Percentiles rank a stretch among this genome's conserved stretches.
Conservation (phyloP, 495 filamentous ascomycete genomes). For the Rhypophila decipiens region DNA sequence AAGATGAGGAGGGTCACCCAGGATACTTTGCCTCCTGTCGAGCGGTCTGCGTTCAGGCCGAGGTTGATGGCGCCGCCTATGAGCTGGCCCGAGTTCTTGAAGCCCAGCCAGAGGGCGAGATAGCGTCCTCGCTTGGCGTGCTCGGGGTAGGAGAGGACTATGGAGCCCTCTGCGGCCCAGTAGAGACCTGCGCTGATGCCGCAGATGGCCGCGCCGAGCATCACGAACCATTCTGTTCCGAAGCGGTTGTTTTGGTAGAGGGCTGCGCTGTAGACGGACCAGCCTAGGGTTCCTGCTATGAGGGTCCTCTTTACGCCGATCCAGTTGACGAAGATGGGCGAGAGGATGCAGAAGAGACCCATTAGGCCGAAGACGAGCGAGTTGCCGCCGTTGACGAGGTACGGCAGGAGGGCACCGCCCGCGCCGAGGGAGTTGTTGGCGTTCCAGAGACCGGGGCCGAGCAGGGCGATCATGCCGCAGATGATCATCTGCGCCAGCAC, state of each 20-base stretch:
- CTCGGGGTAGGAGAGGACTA: conserved; percentile 31
- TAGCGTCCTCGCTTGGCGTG: not conserved
- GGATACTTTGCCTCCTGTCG: conserved; percentile 46
- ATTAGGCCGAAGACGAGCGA: conserved; percentile 44
- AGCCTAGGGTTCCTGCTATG: conserved; percentile 50
- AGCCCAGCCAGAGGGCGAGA: conserved; percentile 43
- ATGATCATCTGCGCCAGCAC: conserved; percentile 51
- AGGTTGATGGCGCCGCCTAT: conserved; percentile 53
- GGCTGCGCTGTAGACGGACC: conserved; percentile 49
- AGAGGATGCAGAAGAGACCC: conserved; percentile 16
- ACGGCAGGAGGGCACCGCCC: conserved; percentile 50
- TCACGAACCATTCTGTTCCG: conserved; percentile 50
- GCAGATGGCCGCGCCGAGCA: conserved; percentile 50
- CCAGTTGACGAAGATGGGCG: conserved; percentile 46
- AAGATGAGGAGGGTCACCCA: conserved; percentile 50
- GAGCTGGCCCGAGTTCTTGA: conserved; percentile 50
- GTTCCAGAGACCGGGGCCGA: conserved; percentile 55
- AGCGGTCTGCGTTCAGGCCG: conserved; percentile 41
- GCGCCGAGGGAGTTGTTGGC: conserved; percentile 53
- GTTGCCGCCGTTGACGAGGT: conserved; percentile 53
- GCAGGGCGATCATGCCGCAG: conserved; percentile 50
- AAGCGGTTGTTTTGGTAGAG: conserved; percentile 55
- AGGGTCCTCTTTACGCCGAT: conserved; percentile 48
- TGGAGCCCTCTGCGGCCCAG: conserved; percentile 54
- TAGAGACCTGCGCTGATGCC: conserved; percentile 49